A percentile compares a stretch with the other conserved stretches of the same genome.
Evolutionary conservation across 345 rosid genomes (phyloP).

Genomic region (Eucalyptus rudis): DNA sequence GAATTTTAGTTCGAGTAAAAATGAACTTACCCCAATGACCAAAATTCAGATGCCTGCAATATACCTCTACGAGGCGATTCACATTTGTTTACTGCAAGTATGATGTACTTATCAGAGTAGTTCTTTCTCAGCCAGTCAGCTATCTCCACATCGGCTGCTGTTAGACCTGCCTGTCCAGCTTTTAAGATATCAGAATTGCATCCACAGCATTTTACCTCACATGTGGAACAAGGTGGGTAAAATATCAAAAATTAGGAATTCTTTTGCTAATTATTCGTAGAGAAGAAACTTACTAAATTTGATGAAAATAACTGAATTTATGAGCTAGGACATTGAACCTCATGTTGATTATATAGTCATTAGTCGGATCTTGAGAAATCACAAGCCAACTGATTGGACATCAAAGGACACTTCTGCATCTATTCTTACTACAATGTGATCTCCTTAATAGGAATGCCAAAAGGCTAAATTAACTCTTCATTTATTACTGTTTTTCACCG

Average conservation of each 20-base stretch:
- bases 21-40: constrained; percentile 74
- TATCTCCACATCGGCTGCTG: constrained; percentile 85
- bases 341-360: background rate
- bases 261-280: background rate
- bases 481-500: background rate
- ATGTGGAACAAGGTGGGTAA: background rate
- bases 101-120: constrained; percentile 54
- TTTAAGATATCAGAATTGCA: background rate
- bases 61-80: constrained; percentile 93
- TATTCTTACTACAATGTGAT: background rate
- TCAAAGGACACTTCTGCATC: background rate
- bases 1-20: background rate
- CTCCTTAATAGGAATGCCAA: background rate
- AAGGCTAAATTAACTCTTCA: background rate
- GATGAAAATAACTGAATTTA: background rate
- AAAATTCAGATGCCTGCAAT: constrained; percentile 90
- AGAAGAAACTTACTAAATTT: background rate
- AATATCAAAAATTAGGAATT: background rate
- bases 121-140: constrained; percentile 90
- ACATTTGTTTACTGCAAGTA: constrained; percentile 91
- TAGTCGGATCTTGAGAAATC: background rate
- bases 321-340: background rate
- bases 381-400: background rate
- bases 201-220: background rate
- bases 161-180: constrained; percentile 65